phyloP scores from a whole-genome alignment of 2,329 filamentous ascomycete genomes.

The Aspergillus sp. region DNA sequence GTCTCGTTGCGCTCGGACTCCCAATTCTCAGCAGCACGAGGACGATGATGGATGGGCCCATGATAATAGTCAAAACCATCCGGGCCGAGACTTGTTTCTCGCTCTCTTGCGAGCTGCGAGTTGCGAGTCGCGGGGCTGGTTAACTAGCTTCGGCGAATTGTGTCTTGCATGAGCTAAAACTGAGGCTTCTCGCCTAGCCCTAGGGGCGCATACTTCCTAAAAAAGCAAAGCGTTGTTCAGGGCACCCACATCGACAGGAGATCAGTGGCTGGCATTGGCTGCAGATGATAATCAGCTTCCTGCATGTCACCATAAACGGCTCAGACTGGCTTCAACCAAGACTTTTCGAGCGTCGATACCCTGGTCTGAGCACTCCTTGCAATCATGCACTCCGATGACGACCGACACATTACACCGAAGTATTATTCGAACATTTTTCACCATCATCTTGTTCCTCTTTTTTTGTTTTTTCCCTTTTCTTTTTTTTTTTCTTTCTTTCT shows the following conservation, averaged over 20 bases:
- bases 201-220: background rate
- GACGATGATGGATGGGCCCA: background rate
- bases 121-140: background rate
- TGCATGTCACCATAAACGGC: conserved; percentile 22
- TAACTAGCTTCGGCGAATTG: background rate
- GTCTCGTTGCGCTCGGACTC: background rate
- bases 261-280: conserved; percentile 16
- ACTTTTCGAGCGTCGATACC: conserved; percentile 3
- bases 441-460: no score
- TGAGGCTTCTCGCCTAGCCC: conserved; percentile 9
- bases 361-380: conserved; percentile 1
- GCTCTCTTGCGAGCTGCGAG: background rate
- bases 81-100: background rate
- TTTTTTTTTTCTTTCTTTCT: no score
- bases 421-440: no score
- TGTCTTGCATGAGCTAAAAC: conserved; percentile 10
- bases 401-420: background rate
- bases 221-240: background rate
- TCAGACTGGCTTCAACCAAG: conserved; percentile 15
- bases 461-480: no score
- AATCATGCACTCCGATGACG: background rate
- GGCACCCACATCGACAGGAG: conserved; percentile 5
- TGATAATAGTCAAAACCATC: background rate
- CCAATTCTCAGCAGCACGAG: background rate
- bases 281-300: conserved; percentile 20